A percentile compares a stretch with the other conserved stretches of the same genome.
Conservation (phyloP, 306 rosid genomes). For the Lathyrus tuberosus region DNA sequence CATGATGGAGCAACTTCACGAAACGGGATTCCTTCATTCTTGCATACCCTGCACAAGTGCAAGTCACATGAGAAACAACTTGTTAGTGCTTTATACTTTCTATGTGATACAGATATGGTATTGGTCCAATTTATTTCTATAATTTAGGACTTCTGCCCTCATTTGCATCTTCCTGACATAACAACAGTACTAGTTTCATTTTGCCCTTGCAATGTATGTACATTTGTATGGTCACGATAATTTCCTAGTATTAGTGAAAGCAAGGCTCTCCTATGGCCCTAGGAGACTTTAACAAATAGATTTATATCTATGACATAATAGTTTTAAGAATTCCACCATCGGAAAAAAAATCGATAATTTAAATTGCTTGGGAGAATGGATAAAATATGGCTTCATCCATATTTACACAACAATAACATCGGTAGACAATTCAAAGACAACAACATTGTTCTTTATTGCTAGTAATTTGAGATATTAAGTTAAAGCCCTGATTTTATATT, state of each 20-base stretch:
- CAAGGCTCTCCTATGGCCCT: background rate
- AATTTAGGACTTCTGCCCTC: constrained; percentile 1
- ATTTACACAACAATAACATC: too few species aligned
- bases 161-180: constrained; percentile 20
- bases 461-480: too few species aligned
- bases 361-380: too few species aligned
- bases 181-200: constrained; percentile 32
- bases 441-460: too few species aligned
- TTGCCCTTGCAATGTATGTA: background rate
- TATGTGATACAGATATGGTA: constrained; percentile 16
- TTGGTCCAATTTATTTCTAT: constrained; percentile 11
- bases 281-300: constrained; percentile 26
- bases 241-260: too few species aligned
- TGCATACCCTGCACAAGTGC: constrained; percentile 61
- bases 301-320: constrained; percentile 18
- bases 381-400: too few species aligned
- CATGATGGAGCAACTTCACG: constrained; percentile 83
- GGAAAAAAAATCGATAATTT: background rate
- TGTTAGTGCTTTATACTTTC: constrained; percentile 28
- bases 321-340: constrained; percentile 2
- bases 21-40: constrained; percentile 68
- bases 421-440: too few species aligned
- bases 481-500: constrained; percentile 23
- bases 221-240: background rate
- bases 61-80: constrained; percentile 26